Evolutionary conservation across 2,329 filamentous ascomycete genomes (phyloP).

Genomic region (Neonectria coccinea): DNA sequence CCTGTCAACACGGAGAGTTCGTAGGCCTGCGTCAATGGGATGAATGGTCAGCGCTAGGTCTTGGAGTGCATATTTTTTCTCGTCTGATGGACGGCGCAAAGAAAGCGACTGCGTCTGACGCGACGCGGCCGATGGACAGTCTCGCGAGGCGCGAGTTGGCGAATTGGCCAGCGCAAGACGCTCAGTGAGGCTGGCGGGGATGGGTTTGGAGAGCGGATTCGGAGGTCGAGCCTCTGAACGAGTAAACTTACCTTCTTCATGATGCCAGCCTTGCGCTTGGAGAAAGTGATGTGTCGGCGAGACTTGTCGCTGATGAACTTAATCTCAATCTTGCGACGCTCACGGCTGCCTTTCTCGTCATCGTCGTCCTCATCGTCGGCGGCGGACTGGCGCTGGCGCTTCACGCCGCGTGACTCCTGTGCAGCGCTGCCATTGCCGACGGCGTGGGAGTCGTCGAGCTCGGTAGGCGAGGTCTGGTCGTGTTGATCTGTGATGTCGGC

Average conservation of each 20-base stretch:
- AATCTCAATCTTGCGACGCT: constrained; percentile 99
- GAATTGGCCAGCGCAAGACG: not conserved
- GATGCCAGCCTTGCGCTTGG: constrained; percentile 99
- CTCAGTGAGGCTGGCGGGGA: not conserved
- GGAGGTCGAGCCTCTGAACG: constrained; percentile 4
- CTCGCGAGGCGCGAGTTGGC: constrained; percentile 5
- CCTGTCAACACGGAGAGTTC: constrained; percentile 97
- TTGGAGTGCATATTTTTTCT: constrained; percentile 7
- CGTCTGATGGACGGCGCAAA: not conserved
- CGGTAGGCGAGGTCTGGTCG: constrained; percentile 79
- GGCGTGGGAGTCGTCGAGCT: constrained; percentile 78
- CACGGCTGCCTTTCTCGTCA: constrained; percentile 96
- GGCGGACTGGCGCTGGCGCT: constrained; percentile 84
- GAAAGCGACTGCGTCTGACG: constrained; percentile 5
- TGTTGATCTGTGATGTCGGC: constrained; percentile 84
- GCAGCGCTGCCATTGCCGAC: constrained; percentile 78
- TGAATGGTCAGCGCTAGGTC: constrained; percentile 35
- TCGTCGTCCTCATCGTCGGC: constrained; percentile 97
- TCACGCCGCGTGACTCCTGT: constrained; percentile 83
- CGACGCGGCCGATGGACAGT: constrained; percentile 13
- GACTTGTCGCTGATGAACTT: constrained; percentile 99
- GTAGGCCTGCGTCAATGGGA: constrained; percentile 76
- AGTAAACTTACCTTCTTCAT: constrained; percentile 93
- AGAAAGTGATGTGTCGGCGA: constrained; percentile 98
- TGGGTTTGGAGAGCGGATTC: constrained; percentile 9